These are phyloP conservation scores for Agrocybe praecox DNA, from an alignment of 768 basidiomycete species.

Conservation along the genomic window DNA sequence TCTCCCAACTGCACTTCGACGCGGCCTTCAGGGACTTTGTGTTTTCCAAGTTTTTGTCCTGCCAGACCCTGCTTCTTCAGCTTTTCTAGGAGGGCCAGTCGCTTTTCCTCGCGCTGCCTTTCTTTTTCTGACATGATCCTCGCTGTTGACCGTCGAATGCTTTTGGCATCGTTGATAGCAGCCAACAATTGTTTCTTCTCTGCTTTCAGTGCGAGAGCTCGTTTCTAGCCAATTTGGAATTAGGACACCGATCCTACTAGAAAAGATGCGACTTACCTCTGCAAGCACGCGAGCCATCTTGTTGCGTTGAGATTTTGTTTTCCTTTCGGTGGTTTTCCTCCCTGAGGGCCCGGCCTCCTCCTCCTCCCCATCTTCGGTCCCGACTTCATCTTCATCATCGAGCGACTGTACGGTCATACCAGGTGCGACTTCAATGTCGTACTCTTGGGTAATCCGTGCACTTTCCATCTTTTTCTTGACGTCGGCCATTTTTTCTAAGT, in stretches of 20 bases:
- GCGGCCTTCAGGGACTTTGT: slow-evolving; percentile 65
- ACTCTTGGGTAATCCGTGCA: slow-evolving; percentile 39
- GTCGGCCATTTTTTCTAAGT: slow-evolving; percentile 54
- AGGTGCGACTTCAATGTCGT: slow-evolving; percentile 40
- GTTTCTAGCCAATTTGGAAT: slow-evolving; percentile 53
- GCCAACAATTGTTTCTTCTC: slow-evolving; percentile 62
- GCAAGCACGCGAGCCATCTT: slow-evolving; percentile 65
- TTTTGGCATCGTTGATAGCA: slow-evolving; percentile 57
- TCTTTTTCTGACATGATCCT: slow-evolving; percentile 41
- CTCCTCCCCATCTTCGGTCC: slow-evolving; percentile 26
- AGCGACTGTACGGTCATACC: slow-evolving; percentile 70
- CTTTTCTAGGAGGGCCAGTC: slow-evolving; percentile 46
- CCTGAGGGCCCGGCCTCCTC: slow-evolving; percentile 29
- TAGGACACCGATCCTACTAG: background rate
- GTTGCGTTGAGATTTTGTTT: slow-evolving; percentile 55
- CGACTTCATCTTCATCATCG: slow-evolving; percentile 39
- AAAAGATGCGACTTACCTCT: slow-evolving; percentile 48
- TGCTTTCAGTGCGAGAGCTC: slow-evolving; percentile 58
- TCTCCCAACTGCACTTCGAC: slow-evolving; percentile 91
- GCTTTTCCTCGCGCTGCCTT: slow-evolving; percentile 42
- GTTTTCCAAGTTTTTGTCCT: slow-evolving; percentile 80
- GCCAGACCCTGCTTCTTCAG: slow-evolving; percentile 62
- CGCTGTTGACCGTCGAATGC: slow-evolving; percentile 45
- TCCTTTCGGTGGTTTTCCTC: slow-evolving; percentile 44
- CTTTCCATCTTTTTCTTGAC: slow-evolving; percentile 57